Percentiles rank a stretch among this genome's conserved stretches.
These are phyloP conservation scores for Fusarium staphyleae DNA, from an alignment of 2,329 filamentous ascomycete species.

Conservation along the genomic window DNA sequence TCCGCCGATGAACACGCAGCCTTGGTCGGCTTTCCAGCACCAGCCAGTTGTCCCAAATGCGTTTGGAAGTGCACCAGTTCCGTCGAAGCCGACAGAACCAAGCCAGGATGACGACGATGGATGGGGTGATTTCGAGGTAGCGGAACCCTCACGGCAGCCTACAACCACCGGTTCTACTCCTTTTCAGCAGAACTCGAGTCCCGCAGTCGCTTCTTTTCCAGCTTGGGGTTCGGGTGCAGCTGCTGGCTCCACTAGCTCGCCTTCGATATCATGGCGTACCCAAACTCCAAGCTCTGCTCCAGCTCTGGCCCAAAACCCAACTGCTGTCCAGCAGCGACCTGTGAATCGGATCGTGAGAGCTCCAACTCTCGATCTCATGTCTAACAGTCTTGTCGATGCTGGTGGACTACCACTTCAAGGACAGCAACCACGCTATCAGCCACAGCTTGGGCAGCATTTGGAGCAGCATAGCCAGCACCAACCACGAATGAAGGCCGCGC, in stretches of 20 bases:
- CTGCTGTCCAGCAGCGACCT: slow-evolving; percentile 15
- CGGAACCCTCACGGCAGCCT: slow-evolving; percentile 45
- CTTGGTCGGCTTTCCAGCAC: slow-evolving; percentile 45
- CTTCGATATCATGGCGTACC: slow-evolving; percentile 32
- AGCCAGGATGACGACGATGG: slow-evolving; percentile 64
- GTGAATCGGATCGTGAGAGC: slow-evolving; percentile 50
- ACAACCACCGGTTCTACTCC: slow-evolving; percentile 23
- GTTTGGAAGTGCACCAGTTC: slow-evolving; percentile 29
- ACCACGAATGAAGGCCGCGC: slow-evolving; percentile 34
- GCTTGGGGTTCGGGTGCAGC: slow-evolving; percentile 22
- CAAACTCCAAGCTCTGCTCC: slow-evolving; percentile 9
- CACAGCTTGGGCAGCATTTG: slow-evolving; percentile 23
- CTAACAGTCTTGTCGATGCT: slow-evolving; percentile 58
- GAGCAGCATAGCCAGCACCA: slow-evolving; percentile 7
- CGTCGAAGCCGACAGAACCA: slow-evolving; percentile 28
- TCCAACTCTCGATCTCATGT: slow-evolving; percentile 61
- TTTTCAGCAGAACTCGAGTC: slow-evolving; percentile 4
- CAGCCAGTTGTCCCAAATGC: slow-evolving; percentile 29
- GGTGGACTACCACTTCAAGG: slow-evolving; percentile 19
- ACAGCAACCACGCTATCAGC: slow-evolving; percentile 8
- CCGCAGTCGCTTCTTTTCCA: slow-evolving; percentile 11
- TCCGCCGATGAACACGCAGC: slow-evolving; percentile 27
- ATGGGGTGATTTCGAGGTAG: slow-evolving; percentile 73
- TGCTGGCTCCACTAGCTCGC: slow-evolving; percentile 16
- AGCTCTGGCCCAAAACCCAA: slow-evolving; percentile 9